Evolutionary conservation across 2,329 filamentous ascomycete genomes (phyloP).

Genomic region (Chrysoporthe austroafricana): DNA sequence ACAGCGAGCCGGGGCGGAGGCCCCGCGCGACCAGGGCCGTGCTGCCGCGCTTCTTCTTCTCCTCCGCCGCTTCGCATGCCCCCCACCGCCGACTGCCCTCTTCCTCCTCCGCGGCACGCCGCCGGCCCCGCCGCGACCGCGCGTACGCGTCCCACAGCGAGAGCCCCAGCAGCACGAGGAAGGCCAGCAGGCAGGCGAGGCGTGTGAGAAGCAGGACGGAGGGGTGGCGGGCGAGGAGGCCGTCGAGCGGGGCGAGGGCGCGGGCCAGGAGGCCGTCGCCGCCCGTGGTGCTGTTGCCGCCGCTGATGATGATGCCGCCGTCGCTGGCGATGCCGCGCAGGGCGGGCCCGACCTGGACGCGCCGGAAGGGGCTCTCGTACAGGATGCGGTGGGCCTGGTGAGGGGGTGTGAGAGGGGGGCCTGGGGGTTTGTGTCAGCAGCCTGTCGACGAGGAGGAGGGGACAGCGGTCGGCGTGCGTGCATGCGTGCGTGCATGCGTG

Average conservation of each 20-base stretch:
- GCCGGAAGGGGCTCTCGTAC: slow-evolving; percentile 7
- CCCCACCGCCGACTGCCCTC: neutral
- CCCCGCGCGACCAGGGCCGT: slow-evolving; percentile 1
- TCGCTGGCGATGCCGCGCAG: neutral
- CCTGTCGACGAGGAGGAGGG: too few species aligned
- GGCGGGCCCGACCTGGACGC: neutral
- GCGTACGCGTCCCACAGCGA: neutral
- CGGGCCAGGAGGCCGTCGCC: neutral
- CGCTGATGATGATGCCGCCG: too few species aligned
- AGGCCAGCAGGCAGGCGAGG: slow-evolving; percentile 4
- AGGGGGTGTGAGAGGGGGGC: neutral
- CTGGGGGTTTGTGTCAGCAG: too few species aligned
- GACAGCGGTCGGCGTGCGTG: too few species aligned
- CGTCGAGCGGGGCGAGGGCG: neutral
- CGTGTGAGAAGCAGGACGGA: neutral
- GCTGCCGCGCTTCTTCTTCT: neutral
- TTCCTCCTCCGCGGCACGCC: neutral
- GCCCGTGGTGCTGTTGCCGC: neutral
- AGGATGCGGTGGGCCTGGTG: neutral
- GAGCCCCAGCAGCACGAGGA: neutral
- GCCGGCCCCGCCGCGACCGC: neutral
- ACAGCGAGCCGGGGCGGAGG: neutral
- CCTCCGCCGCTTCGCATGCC: neutral
- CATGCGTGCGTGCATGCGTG: too few species aligned
- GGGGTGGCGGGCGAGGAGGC: neutral